These are phyloP conservation scores for Chondrostereum purpureum DNA, from an alignment of 1,284 basidiomycete species.

Conservation along the genomic window DNA sequence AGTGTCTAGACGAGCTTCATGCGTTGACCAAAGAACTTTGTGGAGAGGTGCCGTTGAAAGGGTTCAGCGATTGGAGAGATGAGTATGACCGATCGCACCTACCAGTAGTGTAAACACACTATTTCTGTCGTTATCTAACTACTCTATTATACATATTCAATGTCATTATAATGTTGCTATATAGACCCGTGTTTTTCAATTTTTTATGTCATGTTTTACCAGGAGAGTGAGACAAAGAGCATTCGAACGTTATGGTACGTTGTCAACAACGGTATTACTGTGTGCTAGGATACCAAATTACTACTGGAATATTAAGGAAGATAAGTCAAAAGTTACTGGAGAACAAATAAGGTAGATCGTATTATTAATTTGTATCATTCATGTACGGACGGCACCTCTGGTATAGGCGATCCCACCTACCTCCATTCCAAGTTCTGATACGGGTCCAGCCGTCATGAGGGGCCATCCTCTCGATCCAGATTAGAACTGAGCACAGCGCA, in stretches of 20 bases:
- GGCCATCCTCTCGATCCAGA: constrained; percentile 65
- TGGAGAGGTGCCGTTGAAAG: constrained; percentile 40
- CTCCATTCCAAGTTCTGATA: constrained; percentile 55
- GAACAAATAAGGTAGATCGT: too few species aligned
- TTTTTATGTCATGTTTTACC: too few species aligned
- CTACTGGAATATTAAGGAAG: too few species aligned
- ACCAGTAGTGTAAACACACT: constrained; percentile 1
- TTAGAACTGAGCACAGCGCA: constrained; percentile 57
- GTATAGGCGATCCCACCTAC: constrained; percentile 53
- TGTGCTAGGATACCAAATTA: too few species aligned
- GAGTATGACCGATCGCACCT: constrained; percentile 23
- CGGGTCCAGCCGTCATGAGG: constrained; percentile 61
- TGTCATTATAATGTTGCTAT: too few species aligned
- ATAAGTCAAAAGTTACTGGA: too few species aligned
- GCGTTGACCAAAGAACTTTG: constrained; percentile 34
- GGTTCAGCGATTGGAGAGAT: constrained; percentile 35
- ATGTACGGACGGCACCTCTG: constrained; percentile 56
- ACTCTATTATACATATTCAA: too few species aligned
- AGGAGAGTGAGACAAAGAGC: too few species aligned
- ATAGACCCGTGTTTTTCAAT: too few species aligned
- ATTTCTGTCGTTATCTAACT: too few species aligned
- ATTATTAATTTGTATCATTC: constrained; percentile 42
- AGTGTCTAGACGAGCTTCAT: constrained; percentile 40
- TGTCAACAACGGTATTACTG: too few species aligned
- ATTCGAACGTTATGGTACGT: too few species aligned